Conservation (phyloP, 148 eudicot species). For the Amaranthus hypochondriacus region DNA sequence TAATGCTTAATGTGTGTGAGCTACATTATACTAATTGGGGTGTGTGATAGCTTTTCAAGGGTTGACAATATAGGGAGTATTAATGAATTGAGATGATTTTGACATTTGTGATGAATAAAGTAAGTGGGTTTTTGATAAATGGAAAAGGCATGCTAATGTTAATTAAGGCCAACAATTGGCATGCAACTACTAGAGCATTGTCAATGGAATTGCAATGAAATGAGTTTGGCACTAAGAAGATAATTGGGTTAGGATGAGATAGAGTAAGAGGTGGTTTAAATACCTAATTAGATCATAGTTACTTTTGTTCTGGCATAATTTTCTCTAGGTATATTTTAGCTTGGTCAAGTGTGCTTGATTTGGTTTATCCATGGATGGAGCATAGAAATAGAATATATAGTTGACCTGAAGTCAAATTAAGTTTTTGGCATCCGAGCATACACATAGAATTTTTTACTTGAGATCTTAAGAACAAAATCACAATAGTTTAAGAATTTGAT, state of each 20-base stretch:
- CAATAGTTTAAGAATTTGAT: too few relatives aligned
- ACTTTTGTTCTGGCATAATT: neutral
- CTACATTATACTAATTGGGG: constrained; percentile 1
- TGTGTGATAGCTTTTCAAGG: neutral
- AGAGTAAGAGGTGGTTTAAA: neutral
- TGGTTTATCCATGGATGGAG: neutral
- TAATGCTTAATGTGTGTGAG: neutral
- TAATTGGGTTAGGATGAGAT: neutral
- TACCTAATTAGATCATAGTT: neutral
- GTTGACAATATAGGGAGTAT: neutral
- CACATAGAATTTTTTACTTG: neutral
- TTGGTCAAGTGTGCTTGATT: neutral
- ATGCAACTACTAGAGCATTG: neutral
- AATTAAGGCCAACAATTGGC: neutral
- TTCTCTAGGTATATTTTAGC: neutral
- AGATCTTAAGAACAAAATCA: too few relatives aligned
- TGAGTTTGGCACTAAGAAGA: neutral
- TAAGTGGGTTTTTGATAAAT: neutral
- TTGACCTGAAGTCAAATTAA: neutral
- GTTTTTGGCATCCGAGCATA: neutral
- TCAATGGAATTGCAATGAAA: neutral
- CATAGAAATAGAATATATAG: neutral
- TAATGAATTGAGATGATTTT: neutral
- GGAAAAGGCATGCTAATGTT: neutral
- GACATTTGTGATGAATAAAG: neutral